phyloP scores from a whole-genome alignment of 2,329 filamentous ascomycete species.

The Monosporascus sp. region DNA sequence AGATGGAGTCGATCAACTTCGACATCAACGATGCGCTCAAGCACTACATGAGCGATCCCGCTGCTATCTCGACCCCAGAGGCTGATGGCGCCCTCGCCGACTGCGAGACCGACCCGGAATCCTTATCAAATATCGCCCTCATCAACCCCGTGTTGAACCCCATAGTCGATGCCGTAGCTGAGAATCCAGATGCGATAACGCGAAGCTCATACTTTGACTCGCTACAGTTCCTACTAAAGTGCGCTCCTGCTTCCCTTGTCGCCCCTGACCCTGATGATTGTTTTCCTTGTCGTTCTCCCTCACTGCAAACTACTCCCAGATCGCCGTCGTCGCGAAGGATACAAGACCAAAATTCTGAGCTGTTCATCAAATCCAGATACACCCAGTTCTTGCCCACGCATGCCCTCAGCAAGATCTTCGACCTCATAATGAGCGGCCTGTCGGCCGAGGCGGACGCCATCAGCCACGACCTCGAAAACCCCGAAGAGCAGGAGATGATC shows the following conservation, averaged over 20 bases:
- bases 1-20: conserved; percentile 75
- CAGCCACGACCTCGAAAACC: conserved; percentile 76
- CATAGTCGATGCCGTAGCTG: conserved; percentile 86
- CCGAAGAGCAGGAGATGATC: conserved; percentile 82
- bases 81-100: conserved; percentile 79
- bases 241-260: conserved; percentile 53
- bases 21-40: conserved; percentile 96
- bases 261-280: conserved; percentile 14
- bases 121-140: conserved; percentile 63
- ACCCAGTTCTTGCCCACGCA: conserved; percentile 72
- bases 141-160: conserved; percentile 85
- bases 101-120: conserved; percentile 87
- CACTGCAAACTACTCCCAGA: conserved; percentile 8
- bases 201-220: conserved; percentile 81
- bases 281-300: conserved; percentile 6
- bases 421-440: conserved; percentile 80
- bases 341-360: conserved; percentile 54
- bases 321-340: conserved; percentile 16
- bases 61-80: conserved; percentile 76
- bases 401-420: conserved; percentile 86
- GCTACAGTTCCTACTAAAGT: conserved; percentile 95
- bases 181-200: conserved; percentile 83
- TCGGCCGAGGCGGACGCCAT: conserved; percentile 81
- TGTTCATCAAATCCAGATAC: conserved; percentile 66
- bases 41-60: conserved; percentile 91